phyloP scores from a whole-genome alignment of 2,329 filamentous ascomycete genomes.

The Sordariomycetes sp. region DNA sequence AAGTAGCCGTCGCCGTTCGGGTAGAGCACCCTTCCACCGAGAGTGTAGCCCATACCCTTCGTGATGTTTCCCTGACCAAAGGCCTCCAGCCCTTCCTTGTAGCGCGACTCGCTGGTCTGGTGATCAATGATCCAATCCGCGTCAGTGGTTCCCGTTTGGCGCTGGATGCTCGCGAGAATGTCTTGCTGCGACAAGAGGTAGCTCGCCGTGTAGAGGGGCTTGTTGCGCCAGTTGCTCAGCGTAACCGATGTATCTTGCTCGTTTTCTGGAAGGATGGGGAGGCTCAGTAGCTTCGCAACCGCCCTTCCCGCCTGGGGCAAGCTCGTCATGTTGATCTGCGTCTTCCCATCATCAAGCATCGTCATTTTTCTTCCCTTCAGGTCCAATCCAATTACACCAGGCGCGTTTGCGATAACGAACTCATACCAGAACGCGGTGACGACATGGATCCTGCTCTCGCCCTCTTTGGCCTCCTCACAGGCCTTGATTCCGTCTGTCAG shows the following conservation, averaged over 20 bases:
- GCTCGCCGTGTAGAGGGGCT: constrained; percentile 39
- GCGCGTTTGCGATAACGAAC: constrained; percentile 38
- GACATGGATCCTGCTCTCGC: constrained; percentile 22
- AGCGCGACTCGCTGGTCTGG: constrained; percentile 25
- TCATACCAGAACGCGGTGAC: constrained; percentile 44
- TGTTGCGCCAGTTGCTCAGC: constrained; percentile 27
- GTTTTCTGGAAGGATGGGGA: too few species aligned
- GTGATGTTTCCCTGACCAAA: not conserved
- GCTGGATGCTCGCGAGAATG: constrained; percentile 52
- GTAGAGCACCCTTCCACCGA: not conserved
- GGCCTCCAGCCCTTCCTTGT: not conserved
- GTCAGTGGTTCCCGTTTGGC: constrained; percentile 46
- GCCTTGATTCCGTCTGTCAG: constrained; percentile 23
- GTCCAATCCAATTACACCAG: too few species aligned
- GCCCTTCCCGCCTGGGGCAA: constrained; percentile 43
- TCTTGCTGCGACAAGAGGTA: constrained; percentile 54
- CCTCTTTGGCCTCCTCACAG: not conserved
- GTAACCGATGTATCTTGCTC: constrained; percentile 27
- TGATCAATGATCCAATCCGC: constrained; percentile 50
- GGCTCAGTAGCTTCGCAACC: constrained; percentile 30
- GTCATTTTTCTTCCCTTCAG: constrained; percentile 27
- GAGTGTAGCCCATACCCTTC: too few species aligned
- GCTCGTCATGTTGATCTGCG: constrained; percentile 47
- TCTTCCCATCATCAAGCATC: constrained; percentile 46
- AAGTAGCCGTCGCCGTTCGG: not conserved